A percentile compares a stretch with the other conserved stretches of the same genome.
phyloP scores from a whole-genome alignment of 2,329 filamentous ascomycete genomes.

The Dothiorella sarmentorum region DNA sequence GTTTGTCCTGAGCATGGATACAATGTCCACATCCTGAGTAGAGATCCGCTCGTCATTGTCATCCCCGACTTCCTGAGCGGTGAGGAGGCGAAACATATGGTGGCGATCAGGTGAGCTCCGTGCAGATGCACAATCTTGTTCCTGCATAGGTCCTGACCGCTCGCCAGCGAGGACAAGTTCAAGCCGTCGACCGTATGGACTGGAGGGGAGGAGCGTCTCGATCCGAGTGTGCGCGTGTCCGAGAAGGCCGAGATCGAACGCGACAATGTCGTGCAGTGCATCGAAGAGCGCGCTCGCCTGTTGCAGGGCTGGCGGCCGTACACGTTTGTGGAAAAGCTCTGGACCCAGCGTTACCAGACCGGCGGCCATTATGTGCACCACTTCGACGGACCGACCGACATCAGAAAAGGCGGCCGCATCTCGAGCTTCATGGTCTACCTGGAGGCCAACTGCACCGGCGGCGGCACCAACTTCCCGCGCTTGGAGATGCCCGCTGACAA shows the following conservation, averaged over 20 bases:
- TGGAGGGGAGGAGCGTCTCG: slow-evolving; percentile 44
- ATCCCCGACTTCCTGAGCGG: slow-evolving; percentile 53
- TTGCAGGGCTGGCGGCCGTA: slow-evolving; percentile 60
- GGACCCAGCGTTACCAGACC: slow-evolving; percentile 58
- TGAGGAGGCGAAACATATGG: slow-evolving; percentile 49
- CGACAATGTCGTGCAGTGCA: slow-evolving; percentile 52
- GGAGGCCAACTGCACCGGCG: slow-evolving; percentile 49
- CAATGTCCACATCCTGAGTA: slow-evolving; percentile 49
- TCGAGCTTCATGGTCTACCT: slow-evolving; percentile 64
- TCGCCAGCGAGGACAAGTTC: slow-evolving; percentile 46
- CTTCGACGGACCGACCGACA: slow-evolving; percentile 44
- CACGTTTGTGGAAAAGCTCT: slow-evolving; percentile 58
- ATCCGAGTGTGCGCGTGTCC: slow-evolving; percentile 51
- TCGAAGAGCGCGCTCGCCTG: slow-evolving; percentile 55
- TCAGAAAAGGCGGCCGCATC: slow-evolving; percentile 33
- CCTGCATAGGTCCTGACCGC: slow-evolving; percentile 17
- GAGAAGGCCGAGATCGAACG: slow-evolving; percentile 45
- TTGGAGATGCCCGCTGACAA: slow-evolving; percentile 42
- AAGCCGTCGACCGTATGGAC: slow-evolving; percentile 54
- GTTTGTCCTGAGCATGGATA: slow-evolving; percentile 39
- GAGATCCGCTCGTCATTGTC: slow-evolving; percentile 56
- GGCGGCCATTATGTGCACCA: slow-evolving; percentile 58
- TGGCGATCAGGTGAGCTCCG: slow-evolving; percentile 49
- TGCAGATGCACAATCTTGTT: not conserved
- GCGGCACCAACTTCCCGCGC: slow-evolving; percentile 59